Conservation (phyloP, 257 asterid species). For the Cinchona pubescens region DNA sequence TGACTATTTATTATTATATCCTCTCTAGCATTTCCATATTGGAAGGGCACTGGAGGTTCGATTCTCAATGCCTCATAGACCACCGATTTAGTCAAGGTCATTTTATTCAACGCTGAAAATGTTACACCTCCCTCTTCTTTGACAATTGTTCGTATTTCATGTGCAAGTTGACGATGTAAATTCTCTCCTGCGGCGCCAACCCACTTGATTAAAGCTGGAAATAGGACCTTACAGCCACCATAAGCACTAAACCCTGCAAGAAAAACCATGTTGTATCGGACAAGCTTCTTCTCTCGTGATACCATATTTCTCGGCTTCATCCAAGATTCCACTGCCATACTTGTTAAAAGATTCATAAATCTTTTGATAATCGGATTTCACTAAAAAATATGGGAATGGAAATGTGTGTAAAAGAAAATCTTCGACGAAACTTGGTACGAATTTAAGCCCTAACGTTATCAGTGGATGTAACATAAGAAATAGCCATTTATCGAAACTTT, state of each 20-base stretch:
- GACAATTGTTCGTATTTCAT: conserved; percentile 52
- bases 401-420: conserved; percentile 56
- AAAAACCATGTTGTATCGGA: conserved; percentile 68
- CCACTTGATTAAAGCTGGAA: conserved; percentile 61
- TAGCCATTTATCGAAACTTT: conserved; percentile 52
- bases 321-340: conserved; percentile 34
- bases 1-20: conserved; percentile 56
- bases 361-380: conserved; percentile 47
- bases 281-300: conserved; percentile 69
- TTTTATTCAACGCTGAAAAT: conserved; percentile 38
- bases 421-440: conserved; percentile 48
- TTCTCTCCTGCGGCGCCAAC: conserved; percentile 51
- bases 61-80: conserved; percentile 66
- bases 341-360: conserved; percentile 42
- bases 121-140: conserved; percentile 47
- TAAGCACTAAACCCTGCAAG: conserved; percentile 83
- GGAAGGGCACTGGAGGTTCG: conserved; percentile 72
- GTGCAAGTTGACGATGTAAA: conserved; percentile 51
- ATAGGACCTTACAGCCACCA: conserved; percentile 70
- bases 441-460: conserved; percentile 37
- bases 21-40: conserved; percentile 55
- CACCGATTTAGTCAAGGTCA: conserved; percentile 57
- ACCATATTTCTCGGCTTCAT: conserved; percentile 50
- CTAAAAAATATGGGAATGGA: conserved; percentile 35
- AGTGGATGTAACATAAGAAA: conserved; percentile 57